Percentiles rank a stretch among this genome's conserved stretches.
Conservation (phyloP, 371 early-diverging fungal genomes). For the Mortierella sp. region DNA sequence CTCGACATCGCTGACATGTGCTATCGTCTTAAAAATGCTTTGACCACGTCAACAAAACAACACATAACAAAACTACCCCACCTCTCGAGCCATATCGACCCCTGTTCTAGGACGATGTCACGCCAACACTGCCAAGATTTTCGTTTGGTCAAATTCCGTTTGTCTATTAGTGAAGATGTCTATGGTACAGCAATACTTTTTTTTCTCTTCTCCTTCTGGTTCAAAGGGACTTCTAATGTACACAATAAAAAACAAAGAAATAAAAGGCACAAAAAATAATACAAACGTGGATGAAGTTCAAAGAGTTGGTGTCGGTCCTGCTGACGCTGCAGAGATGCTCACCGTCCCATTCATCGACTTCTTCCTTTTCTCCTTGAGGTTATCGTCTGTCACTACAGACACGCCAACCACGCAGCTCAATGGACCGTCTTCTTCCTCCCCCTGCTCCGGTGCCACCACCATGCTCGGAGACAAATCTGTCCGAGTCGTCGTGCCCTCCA, state of each 20-base stretch:
- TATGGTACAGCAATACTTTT: constrained; percentile 2
- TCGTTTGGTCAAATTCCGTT: no score
- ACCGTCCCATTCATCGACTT: not conserved
- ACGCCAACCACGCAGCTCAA: constrained; percentile 6
- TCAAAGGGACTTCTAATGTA: not conserved
- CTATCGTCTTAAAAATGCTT: no score
- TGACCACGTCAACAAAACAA: no score
- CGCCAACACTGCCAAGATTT: no score
- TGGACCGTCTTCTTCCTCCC: not conserved
- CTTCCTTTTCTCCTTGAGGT: not conserved
- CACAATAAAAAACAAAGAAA: not conserved
- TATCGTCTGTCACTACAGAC: not conserved
- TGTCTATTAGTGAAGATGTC: not conserved
- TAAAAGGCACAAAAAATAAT: not conserved
- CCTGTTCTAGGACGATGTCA: no score
- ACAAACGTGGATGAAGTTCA: not conserved
- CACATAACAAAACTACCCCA: no score
- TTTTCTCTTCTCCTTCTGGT: not conserved
- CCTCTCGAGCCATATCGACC: no score
- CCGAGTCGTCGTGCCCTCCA: not conserved
- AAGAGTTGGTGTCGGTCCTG: not conserved
- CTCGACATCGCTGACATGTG: constrained; percentile 7
- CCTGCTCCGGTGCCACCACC: not conserved
- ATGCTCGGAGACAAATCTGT: not conserved
- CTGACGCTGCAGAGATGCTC: constrained; percentile 1